A percentile compares a stretch with the other conserved stretches of the same genome.
Conservation (phyloP, 352 stramenopile species). For the Globisporangium echinulatum region DNA sequence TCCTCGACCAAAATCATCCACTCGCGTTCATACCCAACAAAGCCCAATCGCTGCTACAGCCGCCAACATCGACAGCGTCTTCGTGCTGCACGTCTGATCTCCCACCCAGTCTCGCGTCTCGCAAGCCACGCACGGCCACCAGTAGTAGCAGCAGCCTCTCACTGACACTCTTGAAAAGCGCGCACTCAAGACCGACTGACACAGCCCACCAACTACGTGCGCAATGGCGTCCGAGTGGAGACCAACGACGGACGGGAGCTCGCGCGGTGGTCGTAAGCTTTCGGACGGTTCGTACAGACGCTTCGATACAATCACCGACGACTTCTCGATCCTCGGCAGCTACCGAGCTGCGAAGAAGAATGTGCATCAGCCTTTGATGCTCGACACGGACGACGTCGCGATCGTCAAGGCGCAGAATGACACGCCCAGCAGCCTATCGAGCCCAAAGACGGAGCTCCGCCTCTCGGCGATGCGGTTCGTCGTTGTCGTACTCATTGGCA, state of each 20-base stretch:
- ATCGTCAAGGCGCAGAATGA: slow-evolving; percentile 2
- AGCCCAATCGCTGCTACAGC: too few species aligned
- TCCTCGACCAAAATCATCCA: too few species aligned
- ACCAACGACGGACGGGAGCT: not conserved
- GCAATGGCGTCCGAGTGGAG: not conserved
- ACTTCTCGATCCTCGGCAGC: not conserved
- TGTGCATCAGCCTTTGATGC: not conserved
- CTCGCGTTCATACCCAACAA: too few species aligned
- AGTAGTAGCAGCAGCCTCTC: too few species aligned
- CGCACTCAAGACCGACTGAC: not conserved
- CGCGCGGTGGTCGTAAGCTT: too few species aligned
- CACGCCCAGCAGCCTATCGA: not conserved
- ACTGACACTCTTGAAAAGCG: not conserved
- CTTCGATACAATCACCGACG: not conserved
- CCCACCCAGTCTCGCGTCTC: too few species aligned
- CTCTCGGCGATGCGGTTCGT: slow-evolving; percentile 4
- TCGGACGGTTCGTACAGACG: not conserved
- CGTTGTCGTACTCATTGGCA: slow-evolving; percentile 5
- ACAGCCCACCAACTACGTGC: not conserved
- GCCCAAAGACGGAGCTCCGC: slow-evolving; percentile 1
- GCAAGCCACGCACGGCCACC: too few species aligned
- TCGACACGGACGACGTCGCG: not conserved
- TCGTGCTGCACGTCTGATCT: too few species aligned
- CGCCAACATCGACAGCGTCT: too few species aligned
- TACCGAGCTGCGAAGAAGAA: not conserved